A percentile compares a stretch with the other conserved stretches of the same genome.
Conservation (phyloP, 345 rosid species). For the Sapria himalayana region DNA sequence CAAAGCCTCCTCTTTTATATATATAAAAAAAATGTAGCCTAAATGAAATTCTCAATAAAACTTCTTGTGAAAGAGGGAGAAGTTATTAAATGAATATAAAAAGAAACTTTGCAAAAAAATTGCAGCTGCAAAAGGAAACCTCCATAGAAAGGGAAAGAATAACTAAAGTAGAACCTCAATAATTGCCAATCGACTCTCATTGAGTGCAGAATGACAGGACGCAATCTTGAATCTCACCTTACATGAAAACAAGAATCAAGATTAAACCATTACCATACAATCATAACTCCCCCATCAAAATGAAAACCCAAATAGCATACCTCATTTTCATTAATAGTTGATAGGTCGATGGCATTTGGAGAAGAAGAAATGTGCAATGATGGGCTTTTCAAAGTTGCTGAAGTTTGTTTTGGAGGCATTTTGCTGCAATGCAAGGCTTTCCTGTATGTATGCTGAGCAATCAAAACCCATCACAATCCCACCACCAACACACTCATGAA, state of each 20-base stretch:
- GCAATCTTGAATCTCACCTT: slow-evolving; percentile 95
- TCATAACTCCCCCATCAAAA: neutral
- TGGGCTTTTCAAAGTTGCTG: slow-evolving; percentile 40
- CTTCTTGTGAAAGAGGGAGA: too few relatives aligned
- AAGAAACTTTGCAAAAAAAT: too few relatives aligned
- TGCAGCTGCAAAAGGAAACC: too few relatives aligned
- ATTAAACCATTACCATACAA: neutral
- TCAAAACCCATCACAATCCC: neutral
- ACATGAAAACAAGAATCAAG: slow-evolving; percentile 2
- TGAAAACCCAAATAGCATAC: slow-evolving; percentile 14
- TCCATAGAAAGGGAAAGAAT: too few relatives aligned
- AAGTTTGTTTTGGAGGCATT: slow-evolving; percentile 59
- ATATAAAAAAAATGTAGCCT: too few relatives aligned
- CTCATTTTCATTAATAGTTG: slow-evolving; percentile 75
- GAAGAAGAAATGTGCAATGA: slow-evolving; percentile 56
- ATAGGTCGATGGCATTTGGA: slow-evolving; percentile 44
- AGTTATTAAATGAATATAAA: too few relatives aligned
- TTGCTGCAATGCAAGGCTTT: slow-evolving; percentile 66
- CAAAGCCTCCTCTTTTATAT: too few relatives aligned
- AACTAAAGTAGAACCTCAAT: slow-evolving; percentile 36
- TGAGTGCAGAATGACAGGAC: slow-evolving; percentile 54
- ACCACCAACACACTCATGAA: neutral
- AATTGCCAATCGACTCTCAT: slow-evolving; percentile 59
- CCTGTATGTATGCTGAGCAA: slow-evolving; percentile 50
- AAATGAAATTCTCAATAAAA: too few relatives aligned